phyloP scores from a whole-genome alignment of 2,329 filamentous ascomycete species.

The Cytospora chrysosperma region DNA sequence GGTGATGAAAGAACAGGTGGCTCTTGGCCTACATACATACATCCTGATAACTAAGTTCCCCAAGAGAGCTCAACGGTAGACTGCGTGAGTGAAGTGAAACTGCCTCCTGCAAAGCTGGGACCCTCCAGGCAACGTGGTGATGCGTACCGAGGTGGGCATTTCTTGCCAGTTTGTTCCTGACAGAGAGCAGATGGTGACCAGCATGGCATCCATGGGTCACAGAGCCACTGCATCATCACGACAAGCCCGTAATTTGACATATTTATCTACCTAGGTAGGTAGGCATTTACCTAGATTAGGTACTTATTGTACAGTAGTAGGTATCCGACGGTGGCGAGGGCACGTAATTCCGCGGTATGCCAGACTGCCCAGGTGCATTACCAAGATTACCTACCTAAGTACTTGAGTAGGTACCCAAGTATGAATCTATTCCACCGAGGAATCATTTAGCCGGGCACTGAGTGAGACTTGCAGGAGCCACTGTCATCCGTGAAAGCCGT shows the following conservation, averaged over 20 bases:
- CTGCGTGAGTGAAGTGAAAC: too few relatives aligned
- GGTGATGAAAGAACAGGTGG: background rate
- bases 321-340: background rate
- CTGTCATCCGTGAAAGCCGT: background rate
- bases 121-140: background rate
- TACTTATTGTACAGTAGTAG: too few relatives aligned
- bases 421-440: background rate
- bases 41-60: too few relatives aligned
- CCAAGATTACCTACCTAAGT: too few relatives aligned
- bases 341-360: background rate
- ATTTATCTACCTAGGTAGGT: too few relatives aligned
- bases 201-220: too few relatives aligned
- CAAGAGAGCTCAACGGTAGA: background rate
- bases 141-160: background rate
- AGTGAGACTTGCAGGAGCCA: background rate
- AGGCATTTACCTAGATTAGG: too few relatives aligned
- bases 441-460: background rate
- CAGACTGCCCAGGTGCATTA: background rate
- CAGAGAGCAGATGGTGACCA: background rate
- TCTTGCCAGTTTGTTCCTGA: background rate
- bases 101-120: background rate
- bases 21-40: slow-evolving; percentile 9
- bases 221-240: background rate
- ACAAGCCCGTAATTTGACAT: background rate
- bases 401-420: background rate